Conservation (phyloP, 495 filamentous ascomycete species). For the Pseudomonodictys pantanalensis region DNA sequence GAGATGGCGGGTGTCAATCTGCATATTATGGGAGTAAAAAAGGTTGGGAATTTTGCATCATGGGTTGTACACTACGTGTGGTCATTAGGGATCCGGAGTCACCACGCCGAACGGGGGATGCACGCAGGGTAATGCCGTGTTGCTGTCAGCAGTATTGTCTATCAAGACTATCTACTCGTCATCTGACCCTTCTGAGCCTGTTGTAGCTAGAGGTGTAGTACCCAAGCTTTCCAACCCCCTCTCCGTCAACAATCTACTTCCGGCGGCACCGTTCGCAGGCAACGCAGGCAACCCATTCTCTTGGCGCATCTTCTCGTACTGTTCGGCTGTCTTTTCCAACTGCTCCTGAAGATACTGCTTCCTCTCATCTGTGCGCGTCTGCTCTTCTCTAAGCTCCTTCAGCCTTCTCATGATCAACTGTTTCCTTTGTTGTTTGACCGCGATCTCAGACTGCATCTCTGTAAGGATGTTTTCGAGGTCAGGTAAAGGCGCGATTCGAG, state of each 20-base stretch:
- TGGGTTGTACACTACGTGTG: too few species aligned
- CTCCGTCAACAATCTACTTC: constrained; percentile 19
- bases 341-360: constrained; percentile 79
- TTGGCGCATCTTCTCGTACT: constrained; percentile 61
- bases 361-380: constrained; percentile 64
- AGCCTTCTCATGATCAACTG: constrained; percentile 55
- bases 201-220: constrained; percentile 48
- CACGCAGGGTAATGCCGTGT: too few species aligned
- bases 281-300: constrained; percentile 49
- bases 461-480: constrained; percentile 51
- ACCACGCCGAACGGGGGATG: too few species aligned
- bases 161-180: constrained; percentile 18
- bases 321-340: constrained; percentile 76
- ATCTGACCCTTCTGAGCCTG: constrained; percentile 2
- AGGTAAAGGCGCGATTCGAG: constrained; percentile 55
- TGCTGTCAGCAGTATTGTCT: neutral
- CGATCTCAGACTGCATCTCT: constrained; percentile 52
- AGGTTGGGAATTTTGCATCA: neutral
- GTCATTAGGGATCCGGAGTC: too few species aligned
- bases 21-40: neutral
- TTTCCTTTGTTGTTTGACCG: constrained; percentile 55
- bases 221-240: constrained; percentile 62
- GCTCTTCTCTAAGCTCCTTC: constrained; percentile 62
- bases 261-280: constrained; percentile 23
- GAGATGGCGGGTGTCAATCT: neutral